Percentiles rank a stretch among this genome's conserved stretches.
phyloP scores from a whole-genome alignment of 306 rosid genomes.

The Glycyrrhiza uralensis region DNA sequence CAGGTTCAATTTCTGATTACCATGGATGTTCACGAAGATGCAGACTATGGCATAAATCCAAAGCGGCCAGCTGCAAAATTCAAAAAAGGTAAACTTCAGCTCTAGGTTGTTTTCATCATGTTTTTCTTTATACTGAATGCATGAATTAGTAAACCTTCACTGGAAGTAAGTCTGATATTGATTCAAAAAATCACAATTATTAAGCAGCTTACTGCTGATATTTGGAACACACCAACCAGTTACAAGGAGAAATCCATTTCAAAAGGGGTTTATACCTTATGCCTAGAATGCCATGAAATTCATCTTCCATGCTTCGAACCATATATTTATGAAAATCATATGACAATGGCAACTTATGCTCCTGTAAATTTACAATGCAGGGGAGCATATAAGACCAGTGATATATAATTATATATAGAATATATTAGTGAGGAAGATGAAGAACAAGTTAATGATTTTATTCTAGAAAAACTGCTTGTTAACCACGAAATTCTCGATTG shows the following conservation, averaged over 20 bases:
- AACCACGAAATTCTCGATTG: neutral
- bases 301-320: conserved; percentile 99
- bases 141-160: neutral
- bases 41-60: conserved; percentile 90
- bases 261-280: conserved; percentile 59
- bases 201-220: neutral
- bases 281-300: conserved; percentile 91
- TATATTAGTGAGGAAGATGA: conserved; percentile 4
- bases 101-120: neutral
- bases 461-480: neutral
- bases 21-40: conserved; percentile 85
- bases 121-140: neutral
- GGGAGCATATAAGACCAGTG: conserved; percentile 8
- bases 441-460: neutral
- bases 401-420: neutral
- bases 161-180: neutral
- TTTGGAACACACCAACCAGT: neutral
- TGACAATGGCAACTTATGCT: conserved; percentile 76
- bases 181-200: neutral
- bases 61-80: conserved; percentile 77
- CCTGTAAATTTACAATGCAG: conserved; percentile 45
- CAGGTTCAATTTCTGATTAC: conserved; percentile 37
- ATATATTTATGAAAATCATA: conserved; percentile 82
- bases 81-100: conserved; percentile 16
- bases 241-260: conserved; percentile 1